A percentile compares a stretch with the other conserved stretches of the same genome.
These are phyloP conservation scores for Ophiosphaerella korrae DNA, from an alignment of 2,329 filamentous ascomycete species.

Conservation along the genomic window DNA sequence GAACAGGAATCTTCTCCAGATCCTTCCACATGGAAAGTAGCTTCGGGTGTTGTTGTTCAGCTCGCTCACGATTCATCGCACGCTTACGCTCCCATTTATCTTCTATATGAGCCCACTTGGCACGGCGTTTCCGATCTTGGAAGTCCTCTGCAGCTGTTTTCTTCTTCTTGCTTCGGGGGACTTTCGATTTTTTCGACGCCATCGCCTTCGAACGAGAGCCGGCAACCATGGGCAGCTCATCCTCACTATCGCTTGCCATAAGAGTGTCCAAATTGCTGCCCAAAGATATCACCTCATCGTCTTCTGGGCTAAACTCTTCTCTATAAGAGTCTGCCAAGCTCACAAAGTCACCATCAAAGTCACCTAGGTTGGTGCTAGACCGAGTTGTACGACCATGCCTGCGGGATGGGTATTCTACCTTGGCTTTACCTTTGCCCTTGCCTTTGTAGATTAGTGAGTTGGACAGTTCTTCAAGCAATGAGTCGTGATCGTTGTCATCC, in stretches of 20 bases:
- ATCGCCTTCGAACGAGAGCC: constrained; percentile 23
- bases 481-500: constrained; percentile 12
- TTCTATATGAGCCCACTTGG: constrained; percentile 41
- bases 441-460: constrained; percentile 21
- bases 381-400: constrained; percentile 26
- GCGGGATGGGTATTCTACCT: constrained; percentile 14
- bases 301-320: constrained; percentile 35
- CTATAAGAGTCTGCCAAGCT: constrained; percentile 31
- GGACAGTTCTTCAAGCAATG: constrained; percentile 5
- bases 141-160: constrained; percentile 28
- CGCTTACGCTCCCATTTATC: constrained; percentile 51
- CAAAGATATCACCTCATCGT: constrained; percentile 18
- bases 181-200: constrained; percentile 13
- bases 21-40: constrained; percentile 85
- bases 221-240: constrained; percentile 28
- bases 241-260: constrained; percentile 33
- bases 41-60: constrained; percentile 77
- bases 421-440: constrained; percentile 34
- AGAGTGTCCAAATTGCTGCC: constrained; percentile 23
- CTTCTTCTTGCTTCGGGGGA: constrained; percentile 31
- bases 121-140: constrained; percentile 23
- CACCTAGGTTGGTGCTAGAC: constrained; percentile 21
- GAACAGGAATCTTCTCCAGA: constrained; percentile 68
- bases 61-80: constrained; percentile 64
- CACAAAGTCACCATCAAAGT: constrained; percentile 23